Conservation (phyloP, 1,284 basidiomycete genomes). For the Puccinia hordei region DNA sequence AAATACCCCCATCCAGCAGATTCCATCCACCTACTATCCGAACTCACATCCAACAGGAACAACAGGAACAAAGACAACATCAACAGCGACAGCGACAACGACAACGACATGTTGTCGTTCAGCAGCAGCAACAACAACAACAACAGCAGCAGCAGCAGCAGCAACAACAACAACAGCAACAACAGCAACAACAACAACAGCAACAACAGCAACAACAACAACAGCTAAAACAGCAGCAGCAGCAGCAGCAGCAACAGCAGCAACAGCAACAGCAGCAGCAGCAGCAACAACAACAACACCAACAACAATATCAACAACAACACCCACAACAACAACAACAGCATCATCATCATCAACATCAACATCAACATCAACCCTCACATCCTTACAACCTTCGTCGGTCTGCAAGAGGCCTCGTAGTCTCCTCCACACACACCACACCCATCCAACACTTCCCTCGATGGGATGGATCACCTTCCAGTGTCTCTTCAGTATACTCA, state of each 20-base stretch:
- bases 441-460: constrained; percentile 6
- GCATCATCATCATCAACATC: background rate
- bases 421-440: constrained; percentile 14
- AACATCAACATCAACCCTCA: constrained; percentile 4
- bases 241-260: too few relatives aligned
- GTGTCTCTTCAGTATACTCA: constrained; percentile 11
- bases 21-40: background rate
- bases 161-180: background rate
- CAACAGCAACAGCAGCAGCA: background rate
- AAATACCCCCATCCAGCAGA: too few relatives aligned
- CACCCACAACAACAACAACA: too few relatives aligned
- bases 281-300: background rate
- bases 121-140: too few relatives aligned
- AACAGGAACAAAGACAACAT: background rate
- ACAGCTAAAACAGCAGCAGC: background rate
- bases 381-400: constrained; percentile 44
- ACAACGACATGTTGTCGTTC: too few relatives aligned
- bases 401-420: constrained; percentile 20
- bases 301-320: too few relatives aligned
- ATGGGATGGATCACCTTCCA: constrained; percentile 6
- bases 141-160: background rate
- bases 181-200: background rate
- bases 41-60: background rate
- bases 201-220: background rate
- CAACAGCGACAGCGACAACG: background rate